These are phyloP conservation scores for Fusarium tuaranense DNA, from an alignment of 2,329 filamentous ascomycete genomes.

Conservation along the genomic window DNA sequence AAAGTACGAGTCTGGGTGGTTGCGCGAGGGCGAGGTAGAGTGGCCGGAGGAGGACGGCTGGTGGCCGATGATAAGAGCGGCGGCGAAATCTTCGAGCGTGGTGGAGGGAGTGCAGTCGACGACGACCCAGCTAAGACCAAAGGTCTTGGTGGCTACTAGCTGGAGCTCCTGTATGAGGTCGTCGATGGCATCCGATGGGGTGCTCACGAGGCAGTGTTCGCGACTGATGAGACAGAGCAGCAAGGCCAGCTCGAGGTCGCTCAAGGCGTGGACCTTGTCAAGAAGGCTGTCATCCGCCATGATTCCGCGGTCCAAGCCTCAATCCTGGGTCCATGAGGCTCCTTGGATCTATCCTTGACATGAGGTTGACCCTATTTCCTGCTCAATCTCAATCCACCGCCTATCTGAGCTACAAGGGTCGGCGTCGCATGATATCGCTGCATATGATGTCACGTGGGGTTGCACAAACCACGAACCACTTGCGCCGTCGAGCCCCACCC, in stretches of 20 bases:
- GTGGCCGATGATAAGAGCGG: conserved; percentile 69
- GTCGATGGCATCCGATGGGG: conserved; percentile 70
- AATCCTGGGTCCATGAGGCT: conserved; percentile 44
- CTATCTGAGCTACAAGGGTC: conserved; percentile 10
- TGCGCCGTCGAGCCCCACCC: conserved; percentile 3
- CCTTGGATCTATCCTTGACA: neutral
- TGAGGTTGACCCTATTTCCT: conserved; percentile 16
- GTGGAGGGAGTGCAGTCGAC: conserved; percentile 79
- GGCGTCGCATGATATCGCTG: conserved; percentile 39
- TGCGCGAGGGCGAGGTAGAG: conserved; percentile 42
- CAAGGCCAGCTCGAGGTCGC: conserved; percentile 88
- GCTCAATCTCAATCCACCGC: conserved; percentile 16
- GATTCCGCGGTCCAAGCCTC: conserved; percentile 40
- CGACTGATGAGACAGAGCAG: conserved; percentile 83
- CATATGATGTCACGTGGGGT: conserved; percentile 47
- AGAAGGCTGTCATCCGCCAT: conserved; percentile 75
- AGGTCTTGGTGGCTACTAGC: conserved; percentile 77
- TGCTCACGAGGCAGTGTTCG: conserved; percentile 91
- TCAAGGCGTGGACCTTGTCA: conserved; percentile 79
- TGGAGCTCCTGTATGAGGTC: conserved; percentile 80
- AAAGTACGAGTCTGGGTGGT: conserved; percentile 48
- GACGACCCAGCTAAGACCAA: conserved; percentile 76
- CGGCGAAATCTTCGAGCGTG: conserved; percentile 84
- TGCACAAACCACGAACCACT: conserved; percentile 33
- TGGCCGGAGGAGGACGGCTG: conserved; percentile 38